Evolutionary conservation across 2,329 filamentous ascomycete genomes (phyloP), one percentile per base, ranked within the genome.

Genomic region (Sporothrix phasma): DNA sequence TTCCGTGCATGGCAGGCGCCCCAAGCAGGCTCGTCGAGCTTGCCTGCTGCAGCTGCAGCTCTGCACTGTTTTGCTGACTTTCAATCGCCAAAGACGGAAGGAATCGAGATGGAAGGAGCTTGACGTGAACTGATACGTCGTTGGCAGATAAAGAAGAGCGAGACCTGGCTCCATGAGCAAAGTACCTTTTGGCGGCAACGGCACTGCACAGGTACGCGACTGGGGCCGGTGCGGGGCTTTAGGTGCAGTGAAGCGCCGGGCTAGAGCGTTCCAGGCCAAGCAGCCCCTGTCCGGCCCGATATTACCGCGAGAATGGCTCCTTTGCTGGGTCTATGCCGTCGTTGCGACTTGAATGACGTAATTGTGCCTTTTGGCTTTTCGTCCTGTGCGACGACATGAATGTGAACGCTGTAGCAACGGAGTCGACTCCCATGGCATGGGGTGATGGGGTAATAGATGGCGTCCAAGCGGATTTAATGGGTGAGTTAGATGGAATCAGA

Each of bases 291-390:
- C 24, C 37, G 39, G 39, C 56, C 39, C 39, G 17, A 15, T 45
- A 45, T 31, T 45, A 45, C 56, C 39, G 56, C 56, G 56, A 59
- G 56, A 45, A 59, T 59, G 56, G 39, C 56, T 46, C 56, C 56
- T 59, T 59, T 31, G 34, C 53, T 41, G 37, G 37, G 26, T 46
- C 56, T 60, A 41, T 45, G 56, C 41, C 56, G 24, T 26, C 34
- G 56, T 22, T 19, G 39, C 58, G 43, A 34, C 41, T 24, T 61
- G 41, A 24, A 61, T 61, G 58, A 61, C 58, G 58, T 61, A 61
- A 61, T 61, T 61, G 43, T 61, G 41, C 58, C 41, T 47, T 5
- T 39, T 41, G 43, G 37, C 43, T 46, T 41, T 56, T 39, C 51
- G 51, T 6, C n/a, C n/a, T n/a, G n/a, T n/a, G n/a, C n/a, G n/a